phyloP scores from a whole-genome alignment of 768 basidiomycete species.

The Postia placenta region DNA sequence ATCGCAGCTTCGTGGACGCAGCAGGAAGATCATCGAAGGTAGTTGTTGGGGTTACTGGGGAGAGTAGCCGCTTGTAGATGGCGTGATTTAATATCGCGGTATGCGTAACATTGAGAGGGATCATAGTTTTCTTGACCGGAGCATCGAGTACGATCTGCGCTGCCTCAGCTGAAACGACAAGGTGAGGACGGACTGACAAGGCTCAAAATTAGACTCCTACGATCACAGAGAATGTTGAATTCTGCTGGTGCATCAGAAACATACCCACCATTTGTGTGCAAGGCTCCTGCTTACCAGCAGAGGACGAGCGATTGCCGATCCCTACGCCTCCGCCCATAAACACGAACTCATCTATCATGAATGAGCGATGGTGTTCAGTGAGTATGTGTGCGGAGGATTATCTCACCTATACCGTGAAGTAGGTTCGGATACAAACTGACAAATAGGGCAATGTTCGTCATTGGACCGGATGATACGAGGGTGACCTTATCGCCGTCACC shows the following conservation, averaged over 20 bases:
- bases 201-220: slow-evolving; percentile 35
- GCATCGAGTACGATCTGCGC: slow-evolving; percentile 74
- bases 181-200: background rate
- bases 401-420: slow-evolving; percentile 36
- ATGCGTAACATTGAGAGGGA: slow-evolving; percentile 87
- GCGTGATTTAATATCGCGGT: slow-evolving; percentile 64
- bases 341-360: slow-evolving; percentile 52
- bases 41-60: slow-evolving; percentile 8
- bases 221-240: slow-evolving; percentile 79
- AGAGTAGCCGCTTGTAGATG: slow-evolving; percentile 49
- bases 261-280: background rate
- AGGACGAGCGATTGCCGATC: slow-evolving; percentile 72
- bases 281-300: slow-evolving; percentile 45
- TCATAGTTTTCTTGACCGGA: slow-evolving; percentile 66
- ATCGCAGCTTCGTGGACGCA: slow-evolving; percentile 47
- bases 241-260: slow-evolving; percentile 36
- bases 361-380: no score
- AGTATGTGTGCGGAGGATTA: background rate
- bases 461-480: slow-evolving; percentile 73
- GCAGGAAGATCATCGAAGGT: slow-evolving; percentile 10
- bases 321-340: slow-evolving; percentile 94
- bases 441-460: slow-evolving; percentile 66
- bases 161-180: slow-evolving; percentile 54
- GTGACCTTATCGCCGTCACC: slow-evolving; percentile 57
- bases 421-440: slow-evolving; percentile 41